Base-by-base conservation (phyloP, 2,329 filamentous ascomycete genomes). In the Fusarium ambrosium region DNA sequence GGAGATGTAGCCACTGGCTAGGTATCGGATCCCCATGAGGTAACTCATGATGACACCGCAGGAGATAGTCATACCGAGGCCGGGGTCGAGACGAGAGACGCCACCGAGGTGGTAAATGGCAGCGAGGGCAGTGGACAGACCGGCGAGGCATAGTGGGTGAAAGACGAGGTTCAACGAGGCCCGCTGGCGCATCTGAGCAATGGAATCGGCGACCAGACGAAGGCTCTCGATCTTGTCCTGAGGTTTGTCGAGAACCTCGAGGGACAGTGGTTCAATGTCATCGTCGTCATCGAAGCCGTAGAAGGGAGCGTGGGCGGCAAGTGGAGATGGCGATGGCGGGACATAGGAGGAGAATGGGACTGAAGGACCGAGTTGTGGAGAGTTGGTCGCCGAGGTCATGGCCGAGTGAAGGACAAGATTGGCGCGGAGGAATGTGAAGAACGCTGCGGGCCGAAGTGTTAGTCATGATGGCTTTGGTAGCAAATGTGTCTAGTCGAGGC, bases 361-460 rank as follows among this genome's bases (percentile, higher is more conserved):
- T 67, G 86, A 83, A 75, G 92, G 86, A 82, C 89, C 85, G 80
- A 92, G 85, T 78, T 89, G 87, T 22, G 92, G 92, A 27, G 93
- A 94, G 70, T 89, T 92, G 66, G 87, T 86, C 70, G 90, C 88
- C 59, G 92, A 92, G 53, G 91, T 89, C 73, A 92, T 84, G 66
- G 90, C 85, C 71, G 87, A 91, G 62, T 87, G 88, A 68, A 96
- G 91, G 77, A 92, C 92, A 65, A 97, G 89, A 80, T 97, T 97
- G 73, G 93, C 93, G 76, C 93, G 91, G 18, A 97, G 88, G 77
- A 94, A 96, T 66, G 91, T 93, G 83, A 97, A 93, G 86, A 97
- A 97, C 29, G 94, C 94, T 97, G 82, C 70, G 29, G 56, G 55
- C 61, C 27, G 63, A 8, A 27, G 62, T 69, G 60, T 78, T 77